Evolutionary conservation across 345 rosid species (phyloP), one percentile per base, ranked within the genome.

Genomic region (Streptanthus diversifolius): DNA sequence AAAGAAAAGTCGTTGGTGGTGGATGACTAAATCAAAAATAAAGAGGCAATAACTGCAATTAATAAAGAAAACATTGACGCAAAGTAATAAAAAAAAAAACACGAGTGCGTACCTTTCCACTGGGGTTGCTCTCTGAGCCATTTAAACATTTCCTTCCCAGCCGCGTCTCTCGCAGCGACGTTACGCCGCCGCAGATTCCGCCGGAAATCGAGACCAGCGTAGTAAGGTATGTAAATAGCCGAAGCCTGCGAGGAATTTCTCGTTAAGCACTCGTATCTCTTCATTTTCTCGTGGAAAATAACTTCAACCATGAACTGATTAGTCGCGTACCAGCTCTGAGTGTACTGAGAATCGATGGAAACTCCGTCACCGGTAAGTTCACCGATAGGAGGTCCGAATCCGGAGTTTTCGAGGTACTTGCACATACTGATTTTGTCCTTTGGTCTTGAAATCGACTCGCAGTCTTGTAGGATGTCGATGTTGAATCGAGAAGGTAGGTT

Each of bases 221-320:
- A 86, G 0, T 66, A 85, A 10, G 93, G 91, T 1, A 88, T 15
- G 17, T 73, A 86, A 62, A 86, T 5, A 25, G 83, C 85, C 0
- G 89, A 85, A n/a, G 89, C 93, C 8, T 76, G 8, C 0, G 89
- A 80, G 0, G 86, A 85, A 35, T 88, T 74, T 12, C 44, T 77
- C 1, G 91, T 88, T 30, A 86, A 75, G 29, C 91, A 86, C 21
- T 80, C 21, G 65, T 88, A 86, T 3, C 75, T 79, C 78, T 81
- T 81, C 82, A 88, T 83, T 57, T 82, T 74, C 48, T 78, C 77
- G 21, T 66, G 84, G n/a, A 88, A 86, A 5, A 88, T 86, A 2
- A 81, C 63, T 76, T 82, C 93, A 10, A 88, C 68, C 22, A 65
- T 14, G 73, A 88, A 88, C 80, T 86, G 93, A 66, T 85, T 83